phyloP scores from a whole-genome alignment of 139 green algal species.

The Pycnococcus provasolii region DNA sequence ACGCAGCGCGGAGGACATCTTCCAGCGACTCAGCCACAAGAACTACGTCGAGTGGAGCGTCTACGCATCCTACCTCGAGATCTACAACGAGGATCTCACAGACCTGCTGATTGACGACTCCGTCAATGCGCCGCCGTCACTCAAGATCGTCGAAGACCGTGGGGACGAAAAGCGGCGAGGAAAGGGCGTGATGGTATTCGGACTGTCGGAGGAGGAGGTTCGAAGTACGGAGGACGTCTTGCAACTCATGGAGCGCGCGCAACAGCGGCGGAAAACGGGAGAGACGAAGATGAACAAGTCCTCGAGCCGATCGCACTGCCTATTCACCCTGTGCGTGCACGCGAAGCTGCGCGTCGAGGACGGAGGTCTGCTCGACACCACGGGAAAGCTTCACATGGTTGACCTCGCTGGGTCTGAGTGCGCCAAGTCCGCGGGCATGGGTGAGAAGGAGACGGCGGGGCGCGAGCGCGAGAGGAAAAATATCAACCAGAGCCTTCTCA shows the following conservation, averaged over 20 bases:
- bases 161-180: neutral
- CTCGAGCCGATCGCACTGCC: slow-evolving; percentile 24
- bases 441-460: neutral
- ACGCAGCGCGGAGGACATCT: slow-evolving; percentile 13
- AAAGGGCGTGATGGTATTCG: slow-evolving; percentile 5
- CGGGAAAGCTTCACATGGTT: slow-evolving; percentile 26
- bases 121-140: neutral
- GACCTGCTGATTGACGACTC: slow-evolving; percentile 21
- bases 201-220: slow-evolving; percentile 11
- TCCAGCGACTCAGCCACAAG: slow-evolving; percentile 4
- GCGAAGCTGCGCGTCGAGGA: neutral
- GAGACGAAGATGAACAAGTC: slow-evolving; percentile 27
- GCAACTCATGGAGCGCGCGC: slow-evolving; percentile 7
- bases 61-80: slow-evolving; percentile 21
- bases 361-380: slow-evolving; percentile 3
- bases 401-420: slow-evolving; percentile 29
- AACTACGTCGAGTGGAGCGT: slow-evolving; percentile 14
- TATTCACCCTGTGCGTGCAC: slow-evolving; percentile 24
- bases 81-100: slow-evolving; percentile 29
- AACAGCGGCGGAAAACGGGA: neutral
- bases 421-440: slow-evolving; percentile 13
- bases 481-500: slow-evolving; percentile 29
- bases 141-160: slow-evolving; percentile 11
- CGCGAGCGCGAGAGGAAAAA: slow-evolving; percentile 26
- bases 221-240: slow-evolving; percentile 10